phyloP scores from a whole-genome alignment of 106 monocot species.

The Narthecium ossifragum region DNA sequence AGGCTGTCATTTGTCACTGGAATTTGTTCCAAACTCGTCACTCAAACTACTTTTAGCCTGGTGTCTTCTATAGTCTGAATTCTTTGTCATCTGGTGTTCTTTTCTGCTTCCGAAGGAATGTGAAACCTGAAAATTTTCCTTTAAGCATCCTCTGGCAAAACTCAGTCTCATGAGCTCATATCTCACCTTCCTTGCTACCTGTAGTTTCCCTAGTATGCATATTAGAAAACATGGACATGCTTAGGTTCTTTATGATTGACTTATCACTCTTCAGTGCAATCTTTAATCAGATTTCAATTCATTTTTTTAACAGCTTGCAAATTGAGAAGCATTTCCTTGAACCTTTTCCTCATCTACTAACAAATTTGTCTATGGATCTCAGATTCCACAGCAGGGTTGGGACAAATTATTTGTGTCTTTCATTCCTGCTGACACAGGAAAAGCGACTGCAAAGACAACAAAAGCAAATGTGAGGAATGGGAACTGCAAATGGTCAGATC shows the following conservation, averaged over 20 bases:
- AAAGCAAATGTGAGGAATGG: slow-evolving; percentile 91
- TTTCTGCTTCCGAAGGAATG: neutral
- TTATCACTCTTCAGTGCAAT: neutral
- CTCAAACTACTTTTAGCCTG: neutral
- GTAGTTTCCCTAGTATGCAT: neutral
- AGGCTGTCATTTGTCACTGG: neutral
- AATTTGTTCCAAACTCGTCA: neutral
- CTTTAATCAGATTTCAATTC: neutral
- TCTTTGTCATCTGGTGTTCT: neutral
- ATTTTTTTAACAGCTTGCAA: neutral
- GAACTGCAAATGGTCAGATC: slow-evolving; percentile 97
- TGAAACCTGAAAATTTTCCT: no score
- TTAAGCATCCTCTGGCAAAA: no score
- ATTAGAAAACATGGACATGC: neutral
- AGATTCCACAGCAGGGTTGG: slow-evolving; percentile 97
- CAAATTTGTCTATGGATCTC: slow-evolving; percentile 12
- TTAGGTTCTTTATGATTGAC: neutral
- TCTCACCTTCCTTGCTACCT: no score
- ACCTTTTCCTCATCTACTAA: neutral
- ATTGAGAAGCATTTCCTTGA: neutral
- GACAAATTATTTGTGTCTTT: slow-evolving; percentile 93
- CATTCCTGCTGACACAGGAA: slow-evolving; percentile 70
- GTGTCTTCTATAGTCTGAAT: neutral
- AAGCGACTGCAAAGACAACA: slow-evolving; percentile 78
- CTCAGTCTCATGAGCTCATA: no score